These are phyloP conservation scores for Cornus kousa DNA, from an alignment of 148 eudicot species.

Conservation along the genomic window DNA sequence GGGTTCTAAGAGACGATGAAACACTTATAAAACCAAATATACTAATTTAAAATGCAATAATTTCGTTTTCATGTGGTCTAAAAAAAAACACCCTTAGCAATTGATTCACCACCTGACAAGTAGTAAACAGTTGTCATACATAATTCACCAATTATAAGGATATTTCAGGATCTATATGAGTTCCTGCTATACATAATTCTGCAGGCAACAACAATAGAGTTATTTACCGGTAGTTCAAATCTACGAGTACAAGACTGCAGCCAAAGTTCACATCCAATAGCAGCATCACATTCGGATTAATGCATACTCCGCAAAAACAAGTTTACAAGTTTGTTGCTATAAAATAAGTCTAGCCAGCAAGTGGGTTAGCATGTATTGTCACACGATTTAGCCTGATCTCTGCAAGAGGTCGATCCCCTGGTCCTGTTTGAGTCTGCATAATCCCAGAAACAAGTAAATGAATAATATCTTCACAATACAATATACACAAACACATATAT, in stretches of 20 bases:
- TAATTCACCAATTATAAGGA: neutral
- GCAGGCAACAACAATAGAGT: neutral
- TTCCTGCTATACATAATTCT: neutral
- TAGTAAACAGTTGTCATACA: too few relatives aligned
- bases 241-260: neutral
- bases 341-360: constrained; percentile 45
- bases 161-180: neutral
- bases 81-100: too few relatives aligned
- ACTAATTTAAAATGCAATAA: too few relatives aligned
- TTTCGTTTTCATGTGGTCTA: too few relatives aligned
- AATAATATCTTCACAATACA: neutral
- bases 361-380: constrained; percentile 88
- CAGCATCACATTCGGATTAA: neutral
- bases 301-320: neutral
- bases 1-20: too few relatives aligned
- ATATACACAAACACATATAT: neutral
- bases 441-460: constrained; percentile 4
- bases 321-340: neutral
- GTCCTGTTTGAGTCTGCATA: constrained; percentile 80
- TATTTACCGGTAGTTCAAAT: neutral
- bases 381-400: constrained; percentile 91
- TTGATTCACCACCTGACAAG: too few relatives aligned
- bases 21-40: too few relatives aligned
- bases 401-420: constrained; percentile 87
- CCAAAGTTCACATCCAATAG: neutral